Base-by-base conservation (phyloP, 176 grass and related monocot species). In the Stipa capillata region DNA sequence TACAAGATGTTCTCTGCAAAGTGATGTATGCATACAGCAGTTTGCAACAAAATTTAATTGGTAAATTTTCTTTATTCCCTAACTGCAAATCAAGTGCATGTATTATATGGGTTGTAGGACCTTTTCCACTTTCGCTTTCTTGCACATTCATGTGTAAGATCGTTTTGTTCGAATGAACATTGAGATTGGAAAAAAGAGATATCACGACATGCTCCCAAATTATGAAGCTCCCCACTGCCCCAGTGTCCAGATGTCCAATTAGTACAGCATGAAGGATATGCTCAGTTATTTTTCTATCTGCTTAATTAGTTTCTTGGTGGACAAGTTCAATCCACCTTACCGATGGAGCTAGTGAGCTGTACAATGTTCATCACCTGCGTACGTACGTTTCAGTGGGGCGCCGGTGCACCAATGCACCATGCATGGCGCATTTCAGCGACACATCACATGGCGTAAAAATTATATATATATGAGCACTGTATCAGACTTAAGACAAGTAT, bases 311-410 rank as follows among this genome's bases (percentile, higher is more conserved):
- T 65, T 74, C 77, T 68, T 81, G 77, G 84, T 27, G 57, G 39
- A 3, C 69, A 81, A 86, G 76, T 18, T 44, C 36, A 64, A 65
- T 2, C 37, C 57, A 6, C 55, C 14, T 6, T n/a, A n/a, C n/a
- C n/a, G n/a, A n/a, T n/a, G n/a, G n/a, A n/a, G n/a, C n/a, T 20
- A 20, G 15, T 68, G 62, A 56, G 74, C 74, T 85, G 83, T 78
- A 18, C 33, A 21, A n/a, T 43, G 6, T 23, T 5, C 24, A 41
- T 27, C 1, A n/a, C n/a, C n/a, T n/a, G n/a, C n/a, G n/a, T n/a
- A n/a, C n/a, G n/a, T n/a, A n/a, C n/a, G n/a, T n/a, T n/a, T n/a
- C n/a, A n/a, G n/a, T n/a, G n/a, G n/a, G n/a, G n/a, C n/a, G 67
- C 31, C 51, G n/a, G 57, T 7, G 14, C 27, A 14, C 29, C 21